Conservation (phyloP, 306 rosid genomes). For the Boehmeria nivea region DNA sequence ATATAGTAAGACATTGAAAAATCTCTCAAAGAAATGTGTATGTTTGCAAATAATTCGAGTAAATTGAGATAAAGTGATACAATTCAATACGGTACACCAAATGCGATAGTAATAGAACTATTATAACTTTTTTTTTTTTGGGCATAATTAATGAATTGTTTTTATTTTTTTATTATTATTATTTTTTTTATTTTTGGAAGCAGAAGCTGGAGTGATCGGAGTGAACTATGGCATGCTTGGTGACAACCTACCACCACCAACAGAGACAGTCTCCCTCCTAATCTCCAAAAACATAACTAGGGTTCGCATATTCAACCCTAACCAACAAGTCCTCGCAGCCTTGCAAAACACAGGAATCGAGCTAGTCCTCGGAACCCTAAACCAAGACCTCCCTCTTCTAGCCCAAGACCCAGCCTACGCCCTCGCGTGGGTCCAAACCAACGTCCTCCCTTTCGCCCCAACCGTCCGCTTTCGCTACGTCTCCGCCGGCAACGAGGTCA, state of each 20-base stretch:
- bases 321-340: conserved; percentile 6
- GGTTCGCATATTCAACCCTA: neutral
- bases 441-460: neutral
- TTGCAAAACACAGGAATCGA: conserved; percentile 2
- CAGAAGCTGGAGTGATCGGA: conserved; percentile 14
- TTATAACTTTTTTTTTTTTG: too few relatives aligned
- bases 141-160: too few relatives aligned
- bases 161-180: too few relatives aligned
- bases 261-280: neutral
- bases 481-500: conserved; percentile 21
- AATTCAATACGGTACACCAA: too few relatives aligned
- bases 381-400: conserved; percentile 8
- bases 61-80: too few relatives aligned
- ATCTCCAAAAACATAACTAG: neutral
- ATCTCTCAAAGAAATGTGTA: too few relatives aligned
- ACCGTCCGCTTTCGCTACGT: conserved; percentile 1
- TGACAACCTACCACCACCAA: conserved; percentile 13
- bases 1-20: too few relatives aligned
- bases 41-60: too few relatives aligned
- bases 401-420: neutral
- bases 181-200: neutral
- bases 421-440: conserved; percentile 1
- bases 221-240: conserved; percentile 18
- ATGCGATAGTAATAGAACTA: too few relatives aligned
- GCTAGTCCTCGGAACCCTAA: conserved; percentile 13